These are phyloP conservation scores for Eucalyptus paniculata DNA, from an alignment of 345 rosid species.

Conservation along the genomic window DNA sequence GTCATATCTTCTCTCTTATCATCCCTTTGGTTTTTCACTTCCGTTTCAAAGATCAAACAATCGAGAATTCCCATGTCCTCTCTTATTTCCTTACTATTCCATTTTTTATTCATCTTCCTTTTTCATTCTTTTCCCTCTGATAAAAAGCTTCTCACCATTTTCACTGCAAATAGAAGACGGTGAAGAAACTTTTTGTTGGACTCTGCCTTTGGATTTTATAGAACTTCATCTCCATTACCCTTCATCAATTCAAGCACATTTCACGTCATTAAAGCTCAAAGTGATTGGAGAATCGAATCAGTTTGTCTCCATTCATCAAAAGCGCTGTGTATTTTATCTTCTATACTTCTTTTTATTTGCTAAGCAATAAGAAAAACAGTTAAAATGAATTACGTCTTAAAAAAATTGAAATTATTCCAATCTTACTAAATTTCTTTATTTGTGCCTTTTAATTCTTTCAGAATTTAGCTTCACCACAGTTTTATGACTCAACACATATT, in stretches of 20 bases:
- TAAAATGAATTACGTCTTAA: neutral
- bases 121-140: neutral
- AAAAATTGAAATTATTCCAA: neutral
- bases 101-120: neutral
- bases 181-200: neutral
- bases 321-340: neutral
- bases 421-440: neutral
- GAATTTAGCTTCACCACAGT: neutral
- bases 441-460: neutral
- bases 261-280: neutral
- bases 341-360: neutral
- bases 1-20: neutral
- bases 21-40: neutral
- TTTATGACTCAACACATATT: neutral
- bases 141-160: neutral
- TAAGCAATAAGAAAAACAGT: neutral
- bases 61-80: neutral
- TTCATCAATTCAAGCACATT: neutral
- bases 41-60: neutral
- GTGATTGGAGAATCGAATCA: neutral
- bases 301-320: neutral
- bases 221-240: neutral
- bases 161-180: neutral
- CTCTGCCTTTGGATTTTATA: neutral
- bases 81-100: neutral